Percentiles rank a stretch among this genome's conserved stretches.
These are phyloP conservation scores for Boeremia lycopersici DNA, from an alignment of 2,329 filamentous ascomycete species.

Conservation along the genomic window DNA sequence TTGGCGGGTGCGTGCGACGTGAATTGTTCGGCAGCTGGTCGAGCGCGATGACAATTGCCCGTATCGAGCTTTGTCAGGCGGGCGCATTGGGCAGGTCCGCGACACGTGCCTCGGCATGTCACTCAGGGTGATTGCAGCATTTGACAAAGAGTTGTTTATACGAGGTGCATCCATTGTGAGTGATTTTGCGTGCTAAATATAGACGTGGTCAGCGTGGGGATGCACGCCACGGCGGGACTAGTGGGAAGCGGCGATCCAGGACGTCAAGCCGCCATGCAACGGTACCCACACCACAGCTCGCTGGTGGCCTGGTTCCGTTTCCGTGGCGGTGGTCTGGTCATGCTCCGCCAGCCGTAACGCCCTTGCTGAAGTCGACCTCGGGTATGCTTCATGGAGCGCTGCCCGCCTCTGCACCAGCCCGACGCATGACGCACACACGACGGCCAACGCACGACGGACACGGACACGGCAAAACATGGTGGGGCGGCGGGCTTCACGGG, in stretches of 20 bases:
- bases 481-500: conserved; percentile 25
- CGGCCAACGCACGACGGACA: not conserved
- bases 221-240: conserved; percentile 11
- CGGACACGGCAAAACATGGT: conserved; percentile 27
- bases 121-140: not conserved
- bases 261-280: conserved; percentile 4
- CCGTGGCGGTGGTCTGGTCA: conserved; percentile 8
- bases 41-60: not conserved
- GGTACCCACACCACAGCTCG: conserved; percentile 3
- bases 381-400: conserved; percentile 26
- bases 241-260: conserved; percentile 13
- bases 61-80: not conserved
- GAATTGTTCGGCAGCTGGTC: too few relatives aligned
- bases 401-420: conserved; percentile 3
- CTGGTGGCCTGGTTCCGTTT: conserved; percentile 6
- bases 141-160: conserved; percentile 2
- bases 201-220: conserved; percentile 11
- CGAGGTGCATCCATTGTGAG: not conserved
- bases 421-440: conserved; percentile 3
- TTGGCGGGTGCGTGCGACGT: too few relatives aligned
- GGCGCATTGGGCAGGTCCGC: not conserved
- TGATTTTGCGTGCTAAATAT: conserved; percentile 14
- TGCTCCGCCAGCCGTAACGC: conserved; percentile 2
- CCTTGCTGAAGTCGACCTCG: conserved; percentile 20
- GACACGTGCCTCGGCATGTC: conserved; percentile 12